A percentile compares a stretch with the other conserved stretches of the same genome.
Evolutionary conservation across 257 asterid species (phyloP).

Genomic region (Solanum piurae): DNA sequence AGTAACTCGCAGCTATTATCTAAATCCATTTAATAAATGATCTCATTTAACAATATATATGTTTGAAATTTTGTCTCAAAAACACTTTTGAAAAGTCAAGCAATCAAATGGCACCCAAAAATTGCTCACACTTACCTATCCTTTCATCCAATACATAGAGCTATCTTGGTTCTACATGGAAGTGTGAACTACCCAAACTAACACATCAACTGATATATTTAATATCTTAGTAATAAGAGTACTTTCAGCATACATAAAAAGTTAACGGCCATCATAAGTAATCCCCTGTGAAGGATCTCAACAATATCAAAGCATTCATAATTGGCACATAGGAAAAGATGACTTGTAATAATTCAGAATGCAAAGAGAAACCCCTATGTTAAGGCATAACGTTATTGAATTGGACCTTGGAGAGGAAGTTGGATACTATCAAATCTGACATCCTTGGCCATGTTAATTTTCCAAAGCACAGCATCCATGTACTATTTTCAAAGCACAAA

Average conservation of each 20-base stretch:
- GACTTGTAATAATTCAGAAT: background rate
- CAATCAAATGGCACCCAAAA: background rate
- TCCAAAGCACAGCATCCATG: slow-evolving; percentile 78
- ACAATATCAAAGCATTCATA: background rate
- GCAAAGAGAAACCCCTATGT: background rate
- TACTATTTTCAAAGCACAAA: slow-evolving; percentile 50
- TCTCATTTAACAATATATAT: background rate
- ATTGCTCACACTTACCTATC: background rate
- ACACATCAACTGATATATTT: background rate
- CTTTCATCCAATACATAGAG: background rate
- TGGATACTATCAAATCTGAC: slow-evolving; percentile 79
- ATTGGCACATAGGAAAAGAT: background rate
- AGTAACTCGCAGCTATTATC: background rate
- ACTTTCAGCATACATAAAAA: background rate
- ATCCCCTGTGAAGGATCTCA: background rate
- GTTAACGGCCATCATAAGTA: background rate
- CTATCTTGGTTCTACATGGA: background rate
- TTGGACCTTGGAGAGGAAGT: slow-evolving; percentile 78
- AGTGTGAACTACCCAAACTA: background rate
- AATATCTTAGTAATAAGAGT: background rate
- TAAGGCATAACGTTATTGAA: background rate
- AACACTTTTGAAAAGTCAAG: background rate
- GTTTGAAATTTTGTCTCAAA: background rate
- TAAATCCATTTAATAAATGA: background rate
- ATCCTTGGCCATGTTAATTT: slow-evolving; percentile 93